Base-by-base conservation (phyloP, 2,329 filamentous ascomycete genomes). In the Sporothrix pseudoabietina region DNA sequence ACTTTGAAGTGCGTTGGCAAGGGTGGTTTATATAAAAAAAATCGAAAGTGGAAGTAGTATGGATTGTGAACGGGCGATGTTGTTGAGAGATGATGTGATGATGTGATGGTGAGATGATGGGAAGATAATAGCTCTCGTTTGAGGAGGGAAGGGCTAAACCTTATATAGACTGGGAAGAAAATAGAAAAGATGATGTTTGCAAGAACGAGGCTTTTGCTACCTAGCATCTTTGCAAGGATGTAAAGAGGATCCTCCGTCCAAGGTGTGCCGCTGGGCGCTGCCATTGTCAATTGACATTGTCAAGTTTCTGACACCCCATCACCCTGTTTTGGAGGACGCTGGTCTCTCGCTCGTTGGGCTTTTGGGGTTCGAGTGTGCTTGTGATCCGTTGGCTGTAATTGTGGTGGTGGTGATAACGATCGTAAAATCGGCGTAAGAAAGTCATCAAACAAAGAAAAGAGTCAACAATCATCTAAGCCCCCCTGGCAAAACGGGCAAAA, bases 21-120 rank as follows among this genome's bases (percentile, higher is more conserved):
- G 39, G 30, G 26, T 47, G 49, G n/a, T 57, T 72, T 69, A 72
- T 75, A 72, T 74, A 75, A 75, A 66, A 72, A 72, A 49, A 41
- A 39, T 32, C 16, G 39, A 39, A 26, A 19, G 65, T 52, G 70
- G 22, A 19, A 14, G 49, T 39, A 35, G n/a, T 70, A 39, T 57
- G 35, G 19, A 32, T n/a, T 41, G 22, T 16, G 35, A 47, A 57
- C 35, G 19, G 49, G 66, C 66, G 49, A 69, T 69, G 66, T 69
- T n/a, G 66, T 41, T 19, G n/a, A 16, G 52, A 14, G 49, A 70
- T 59, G 68, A 70, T 55, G 68, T 70, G 68, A 70, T 70, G n/a
- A 52, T 70, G 68, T 70, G 68, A 70, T 70, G n/a, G 35, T 70
- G 68, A 70, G 52, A 70, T 57, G 49, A 59, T 59, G 68, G 35